Evolutionary conservation across 2,329 filamentous ascomycete species (phyloP).

Genomic region (Corynespora cassiicola): DNA sequence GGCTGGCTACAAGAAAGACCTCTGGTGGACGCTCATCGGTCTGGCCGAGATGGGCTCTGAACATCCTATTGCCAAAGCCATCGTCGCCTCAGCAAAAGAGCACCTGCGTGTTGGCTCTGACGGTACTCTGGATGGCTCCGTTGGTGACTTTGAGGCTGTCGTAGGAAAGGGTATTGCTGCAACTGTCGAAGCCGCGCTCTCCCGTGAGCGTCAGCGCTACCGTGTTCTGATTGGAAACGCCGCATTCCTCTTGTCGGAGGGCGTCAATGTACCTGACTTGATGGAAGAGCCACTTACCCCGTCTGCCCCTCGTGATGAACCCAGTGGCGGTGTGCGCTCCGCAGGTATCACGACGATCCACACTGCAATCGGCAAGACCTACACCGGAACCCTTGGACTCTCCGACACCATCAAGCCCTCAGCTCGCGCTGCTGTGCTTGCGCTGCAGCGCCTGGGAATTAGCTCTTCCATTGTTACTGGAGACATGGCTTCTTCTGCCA

Average conservation of each 20-base stretch:
- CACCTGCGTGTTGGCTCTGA: constrained; percentile 77
- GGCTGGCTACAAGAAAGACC: constrained; percentile 69
- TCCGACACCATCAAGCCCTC: constrained; percentile 91
- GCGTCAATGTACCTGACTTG: constrained; percentile 66
- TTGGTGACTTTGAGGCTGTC: constrained; percentile 82
- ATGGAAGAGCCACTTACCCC: constrained; percentile 59
- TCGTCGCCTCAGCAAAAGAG: constrained; percentile 75
- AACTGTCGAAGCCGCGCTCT: constrained; percentile 76
- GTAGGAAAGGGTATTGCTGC: constrained; percentile 89
- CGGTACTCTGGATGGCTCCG: constrained; percentile 78
- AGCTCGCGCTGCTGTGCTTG: constrained; percentile 79
- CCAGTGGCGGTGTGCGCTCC: constrained; percentile 46
- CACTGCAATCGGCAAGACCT: constrained; percentile 81
- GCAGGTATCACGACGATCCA: constrained; percentile 90
- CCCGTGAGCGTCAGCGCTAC: constrained; percentile 74
- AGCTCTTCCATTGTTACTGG: constrained; percentile 92
- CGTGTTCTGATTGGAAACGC: constrained; percentile 84
- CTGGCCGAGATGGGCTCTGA: constrained; percentile 96
- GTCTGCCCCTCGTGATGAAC: constrained; percentile 40
- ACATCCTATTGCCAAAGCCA: constrained; percentile 92
- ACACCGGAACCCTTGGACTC: constrained; percentile 82
- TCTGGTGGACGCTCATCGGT: constrained; percentile 97
- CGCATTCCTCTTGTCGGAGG: constrained; percentile 74
- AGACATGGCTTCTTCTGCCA: constrained; percentile 83
- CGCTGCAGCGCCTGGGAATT: constrained; percentile 84